These are phyloP conservation scores for Fragaria nilgerrensis DNA, from an alignment of 306 rosid genomes.

Conservation along the genomic window DNA sequence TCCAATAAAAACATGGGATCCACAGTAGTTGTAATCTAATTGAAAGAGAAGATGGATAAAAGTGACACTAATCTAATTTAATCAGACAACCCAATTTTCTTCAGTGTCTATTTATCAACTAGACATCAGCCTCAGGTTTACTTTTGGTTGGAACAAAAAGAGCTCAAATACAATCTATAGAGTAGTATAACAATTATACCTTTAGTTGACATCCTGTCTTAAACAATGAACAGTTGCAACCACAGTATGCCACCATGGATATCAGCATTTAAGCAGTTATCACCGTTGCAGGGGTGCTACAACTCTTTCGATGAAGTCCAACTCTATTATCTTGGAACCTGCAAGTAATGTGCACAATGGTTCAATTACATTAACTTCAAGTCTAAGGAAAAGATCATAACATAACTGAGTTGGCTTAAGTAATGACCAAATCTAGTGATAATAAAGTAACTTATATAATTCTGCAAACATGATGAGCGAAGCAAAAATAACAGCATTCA, in stretches of 20 bases:
- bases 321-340: constrained; percentile 5
- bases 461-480: constrained; percentile 10
- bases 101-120: not conserved
- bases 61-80: not conserved
- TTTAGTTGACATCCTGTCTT: not conserved
- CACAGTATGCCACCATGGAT: not conserved
- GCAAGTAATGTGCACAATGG: constrained; percentile 16
- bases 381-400: constrained; percentile 2
- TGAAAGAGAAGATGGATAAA: too few relatives aligned
- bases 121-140: not conserved
- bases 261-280: constrained; percentile 6
- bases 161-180: not conserved
- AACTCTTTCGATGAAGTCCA: constrained; percentile 6
- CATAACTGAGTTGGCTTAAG: not conserved
- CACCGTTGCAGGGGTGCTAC: not conserved
- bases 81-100: not conserved
- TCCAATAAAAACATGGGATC: too few relatives aligned
- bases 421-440: not conserved
- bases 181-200: not conserved
- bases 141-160: not conserved
- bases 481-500: constrained; percentile 16
- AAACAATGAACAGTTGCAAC: not conserved
- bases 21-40: too few relatives aligned
- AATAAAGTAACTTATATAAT: not conserved
- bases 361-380: not conserved